phyloP scores from a whole-genome alignment of 306 rosid species.

The Oemleria cerasiformis region DNA sequence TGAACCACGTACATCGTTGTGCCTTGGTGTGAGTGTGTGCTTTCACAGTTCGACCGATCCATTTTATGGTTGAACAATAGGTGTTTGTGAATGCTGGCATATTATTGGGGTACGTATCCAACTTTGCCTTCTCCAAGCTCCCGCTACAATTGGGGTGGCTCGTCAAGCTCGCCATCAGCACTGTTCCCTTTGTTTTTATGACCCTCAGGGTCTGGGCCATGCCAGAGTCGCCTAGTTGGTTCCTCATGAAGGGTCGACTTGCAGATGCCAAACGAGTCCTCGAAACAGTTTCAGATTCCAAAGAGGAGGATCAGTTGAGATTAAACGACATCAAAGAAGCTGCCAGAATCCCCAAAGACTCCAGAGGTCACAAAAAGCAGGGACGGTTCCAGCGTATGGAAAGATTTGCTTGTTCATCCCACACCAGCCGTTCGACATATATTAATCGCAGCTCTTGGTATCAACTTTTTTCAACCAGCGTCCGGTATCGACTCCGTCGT shows the following conservation, averaged over 20 bases:
- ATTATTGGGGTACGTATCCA: conserved; percentile 48
- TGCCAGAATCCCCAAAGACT: conserved; percentile 27
- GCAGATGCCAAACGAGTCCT: conserved; percentile 53
- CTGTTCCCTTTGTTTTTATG: conserved; percentile 37
- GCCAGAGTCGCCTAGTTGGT: conserved; percentile 76
- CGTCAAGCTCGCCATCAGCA: conserved; percentile 55
- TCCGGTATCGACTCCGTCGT: conserved; percentile 46
- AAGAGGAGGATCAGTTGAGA: conserved; percentile 42
- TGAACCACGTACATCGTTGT: too few species aligned
- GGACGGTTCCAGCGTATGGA: neutral
- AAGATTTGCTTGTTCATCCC: conserved; percentile 29
- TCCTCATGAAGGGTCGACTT: conserved; percentile 57
- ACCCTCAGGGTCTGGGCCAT: conserved; percentile 41
- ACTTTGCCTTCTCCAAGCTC: conserved; percentile 51
- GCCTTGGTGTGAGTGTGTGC: too few species aligned
- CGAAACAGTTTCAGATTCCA: conserved; percentile 46
- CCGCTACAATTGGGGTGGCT: conserved; percentile 45
- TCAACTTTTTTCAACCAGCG: conserved; percentile 46
- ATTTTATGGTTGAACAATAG: too few species aligned
- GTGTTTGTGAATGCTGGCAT: too few species aligned
- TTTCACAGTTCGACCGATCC: too few species aligned
- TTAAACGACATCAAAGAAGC: conserved; percentile 53
- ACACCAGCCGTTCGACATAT: conserved; percentile 50
- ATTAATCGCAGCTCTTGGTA: conserved; percentile 33
- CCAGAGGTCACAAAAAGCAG: neutral